A percentile compares a stretch with the other conserved stretches of the same genome.
Evolutionary conservation across 306 rosid genomes (phyloP).

Genomic region (Datisca glomerata): DNA sequence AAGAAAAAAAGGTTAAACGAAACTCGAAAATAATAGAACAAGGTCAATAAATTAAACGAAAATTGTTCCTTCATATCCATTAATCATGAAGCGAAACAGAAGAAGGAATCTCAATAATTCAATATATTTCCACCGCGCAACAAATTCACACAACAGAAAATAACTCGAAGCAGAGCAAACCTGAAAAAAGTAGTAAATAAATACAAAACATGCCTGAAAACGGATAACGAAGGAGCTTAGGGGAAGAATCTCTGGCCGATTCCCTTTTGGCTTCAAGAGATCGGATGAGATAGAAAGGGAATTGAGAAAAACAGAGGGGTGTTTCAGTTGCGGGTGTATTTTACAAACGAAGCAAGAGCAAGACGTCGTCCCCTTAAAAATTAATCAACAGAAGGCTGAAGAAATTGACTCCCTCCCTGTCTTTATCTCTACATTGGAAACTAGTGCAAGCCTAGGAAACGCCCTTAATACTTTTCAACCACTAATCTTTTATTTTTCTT

Average conservation of each 20-base stretch:
- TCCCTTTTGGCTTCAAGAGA: no score
- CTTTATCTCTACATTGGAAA: slow-evolving; percentile 1
- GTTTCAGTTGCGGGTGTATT: no score
- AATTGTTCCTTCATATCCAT: slow-evolving; percentile 1
- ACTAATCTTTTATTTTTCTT: no score
- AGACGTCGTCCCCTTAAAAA: slow-evolving; percentile 28
- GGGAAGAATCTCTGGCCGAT: no score
- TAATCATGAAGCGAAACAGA: not conserved
- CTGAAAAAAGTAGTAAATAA: not conserved
- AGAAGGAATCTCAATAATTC: slow-evolving; percentile 1
- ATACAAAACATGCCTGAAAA: not conserved
- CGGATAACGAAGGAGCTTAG: no score
- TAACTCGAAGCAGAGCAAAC: not conserved
- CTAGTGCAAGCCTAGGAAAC: not conserved
- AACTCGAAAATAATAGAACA: no score
- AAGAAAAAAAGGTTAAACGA: no score
- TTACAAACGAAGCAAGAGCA: no score
- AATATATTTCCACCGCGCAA: not conserved
- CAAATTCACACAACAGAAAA: not conserved
- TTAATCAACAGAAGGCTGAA: slow-evolving; percentile 18
- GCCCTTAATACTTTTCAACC: no score
- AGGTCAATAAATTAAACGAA: not conserved
- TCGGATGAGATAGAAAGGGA: no score
- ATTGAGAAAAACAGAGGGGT: no score
- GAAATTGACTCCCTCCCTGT: slow-evolving; percentile 9